Conservation (phyloP, 192 early-diverging fungal genomes). For the Gaertneriomyces sp. region DNA sequence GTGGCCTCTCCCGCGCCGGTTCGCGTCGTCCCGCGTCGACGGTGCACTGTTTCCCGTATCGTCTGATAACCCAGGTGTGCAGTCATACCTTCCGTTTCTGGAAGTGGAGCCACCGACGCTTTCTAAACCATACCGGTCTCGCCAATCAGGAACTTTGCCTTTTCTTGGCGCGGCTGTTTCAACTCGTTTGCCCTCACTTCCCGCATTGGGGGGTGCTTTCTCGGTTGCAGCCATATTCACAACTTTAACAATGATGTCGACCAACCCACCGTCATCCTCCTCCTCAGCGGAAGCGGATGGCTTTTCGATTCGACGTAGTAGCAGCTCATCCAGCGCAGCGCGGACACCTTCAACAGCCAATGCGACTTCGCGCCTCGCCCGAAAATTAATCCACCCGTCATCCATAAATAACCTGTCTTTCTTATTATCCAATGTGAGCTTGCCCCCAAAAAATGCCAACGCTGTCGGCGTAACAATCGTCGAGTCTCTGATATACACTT, state of each 20-base stretch:
- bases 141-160: no score
- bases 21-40: no score
- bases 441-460: conserved; percentile 44
- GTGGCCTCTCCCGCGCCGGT: no score
- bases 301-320: conserved; percentile 70
- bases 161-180: no score
- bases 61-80: no score
- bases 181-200: no score
- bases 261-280: not conserved
- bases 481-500: conserved; percentile 45
- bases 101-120: no score
- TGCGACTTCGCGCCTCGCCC: conserved; percentile 21
- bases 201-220: no score
- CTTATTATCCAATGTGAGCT: conserved; percentile 24
- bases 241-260: not conserved
- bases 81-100: no score
- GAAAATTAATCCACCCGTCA: conserved; percentile 41
- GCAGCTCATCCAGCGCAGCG: conserved; percentile 65
- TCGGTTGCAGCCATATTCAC: not conserved
- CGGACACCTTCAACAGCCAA: conserved; percentile 40
- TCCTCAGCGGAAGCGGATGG: conserved; percentile 36
- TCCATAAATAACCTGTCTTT: conserved; percentile 26
- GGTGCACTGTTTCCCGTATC: no score
- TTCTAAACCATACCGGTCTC: no score
- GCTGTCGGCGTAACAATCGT: conserved; percentile 30